These are phyloP conservation scores for Ambrosia artemisiifolia DNA, from an alignment of 129 eudicot species.

Conservation along the genomic window DNA sequence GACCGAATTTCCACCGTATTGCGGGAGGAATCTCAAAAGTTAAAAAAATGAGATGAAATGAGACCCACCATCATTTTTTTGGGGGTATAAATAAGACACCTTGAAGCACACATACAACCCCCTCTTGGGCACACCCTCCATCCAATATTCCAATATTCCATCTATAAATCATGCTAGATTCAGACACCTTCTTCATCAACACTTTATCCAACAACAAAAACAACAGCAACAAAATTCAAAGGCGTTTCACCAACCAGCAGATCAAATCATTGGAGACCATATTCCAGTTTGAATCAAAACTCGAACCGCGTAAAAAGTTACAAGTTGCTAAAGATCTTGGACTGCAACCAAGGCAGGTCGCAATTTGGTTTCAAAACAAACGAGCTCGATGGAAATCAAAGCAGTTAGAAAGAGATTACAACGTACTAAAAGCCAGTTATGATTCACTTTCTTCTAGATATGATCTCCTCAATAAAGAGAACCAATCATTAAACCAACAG, in stretches of 20 bases:
- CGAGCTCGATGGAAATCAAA: constrained; percentile 79
- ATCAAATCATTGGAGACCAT: constrained; percentile 52
- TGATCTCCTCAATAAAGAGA: constrained; percentile 44
- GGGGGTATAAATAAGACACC: constrained; percentile 21
- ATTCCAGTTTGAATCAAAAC: constrained; percentile 52
- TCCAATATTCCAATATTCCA: not conserved
- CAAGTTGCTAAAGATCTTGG: constrained; percentile 65
- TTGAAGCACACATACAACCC: constrained; percentile 23
- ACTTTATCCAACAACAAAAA: constrained; percentile 28
- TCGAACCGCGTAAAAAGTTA: constrained; percentile 59
- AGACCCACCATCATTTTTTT: constrained; percentile 3
- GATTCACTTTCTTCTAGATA: constrained; percentile 49
- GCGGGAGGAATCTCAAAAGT: too few relatives aligned
- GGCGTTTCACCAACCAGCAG: constrained; percentile 66
- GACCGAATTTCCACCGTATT: too few relatives aligned
- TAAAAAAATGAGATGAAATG: constrained; percentile 3
- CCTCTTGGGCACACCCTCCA: constrained; percentile 25
- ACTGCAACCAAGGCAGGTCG: constrained; percentile 68
- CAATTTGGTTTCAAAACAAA: constrained; percentile 79
- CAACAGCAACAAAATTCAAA: constrained; percentile 19
- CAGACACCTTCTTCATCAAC: constrained; percentile 24
- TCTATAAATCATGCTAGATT: constrained; percentile 11
- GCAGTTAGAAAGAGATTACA: constrained; percentile 59
- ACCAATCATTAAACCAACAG: constrained; percentile 51
- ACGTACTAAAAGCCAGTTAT: constrained; percentile 36